Conservation (phyloP, 176 grass and related monocot genomes). For the Zea mays region DNA sequence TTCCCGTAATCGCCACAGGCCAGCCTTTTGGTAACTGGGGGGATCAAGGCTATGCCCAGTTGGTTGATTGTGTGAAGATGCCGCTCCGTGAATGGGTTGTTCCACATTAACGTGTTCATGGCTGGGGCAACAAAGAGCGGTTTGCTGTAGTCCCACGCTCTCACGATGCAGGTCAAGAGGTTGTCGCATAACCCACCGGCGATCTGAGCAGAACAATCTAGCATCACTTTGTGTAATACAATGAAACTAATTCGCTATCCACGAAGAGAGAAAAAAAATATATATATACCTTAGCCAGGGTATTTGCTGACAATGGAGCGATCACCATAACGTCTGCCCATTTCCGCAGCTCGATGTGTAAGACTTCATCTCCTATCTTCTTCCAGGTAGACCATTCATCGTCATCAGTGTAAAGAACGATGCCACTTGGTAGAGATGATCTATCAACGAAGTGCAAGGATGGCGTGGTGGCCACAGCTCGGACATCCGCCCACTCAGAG, state of each 20-base stretch:
- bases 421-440: slow-evolving; percentile 55
- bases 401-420: slow-evolving; percentile 73
- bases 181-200: slow-evolving; percentile 90
- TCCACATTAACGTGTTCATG: slow-evolving; percentile 98
- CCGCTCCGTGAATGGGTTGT: slow-evolving; percentile 70
- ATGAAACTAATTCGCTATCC: neutral
- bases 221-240: slow-evolving; percentile 8
- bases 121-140: slow-evolving; percentile 81
- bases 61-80: slow-evolving; percentile 62
- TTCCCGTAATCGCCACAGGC: slow-evolving; percentile 86
- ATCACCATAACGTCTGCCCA: slow-evolving; percentile 95
- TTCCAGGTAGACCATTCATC: slow-evolving; percentile 96
- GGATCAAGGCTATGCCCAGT: slow-evolving; percentile 67
- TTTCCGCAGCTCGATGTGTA: slow-evolving; percentile 92
- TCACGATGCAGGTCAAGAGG: slow-evolving; percentile 85
- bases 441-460: slow-evolving; percentile 73
- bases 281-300: slow-evolving; percentile 74
- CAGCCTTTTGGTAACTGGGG: slow-evolving; percentile 62
- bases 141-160: slow-evolving; percentile 91
- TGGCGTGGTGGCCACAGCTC: slow-evolving; percentile 65
- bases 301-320: slow-evolving; percentile 85
- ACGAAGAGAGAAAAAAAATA: neutral
- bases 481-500: slow-evolving; percentile 83
- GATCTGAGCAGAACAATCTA: slow-evolving; percentile 48
- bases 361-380: slow-evolving; percentile 85